These are phyloP conservation scores for Kuraishia borneana DNA, from an alignment of 805 yeast genomes.

Conservation along the genomic window DNA sequence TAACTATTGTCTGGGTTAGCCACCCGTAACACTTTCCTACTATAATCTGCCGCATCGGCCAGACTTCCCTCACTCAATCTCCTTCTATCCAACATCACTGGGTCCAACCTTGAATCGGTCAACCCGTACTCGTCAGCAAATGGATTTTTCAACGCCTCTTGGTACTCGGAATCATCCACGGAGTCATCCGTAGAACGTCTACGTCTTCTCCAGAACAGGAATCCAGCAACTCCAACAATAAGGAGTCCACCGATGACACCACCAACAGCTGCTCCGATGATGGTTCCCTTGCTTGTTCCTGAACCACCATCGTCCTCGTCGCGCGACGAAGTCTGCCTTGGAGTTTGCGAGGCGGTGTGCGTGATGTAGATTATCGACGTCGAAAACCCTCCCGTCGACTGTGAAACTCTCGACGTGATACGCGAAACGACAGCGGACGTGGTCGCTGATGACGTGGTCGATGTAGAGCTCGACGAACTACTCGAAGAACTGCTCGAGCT, in stretches of 20 bases:
- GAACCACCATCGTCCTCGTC: slow-evolving; percentile 1
- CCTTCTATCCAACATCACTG: slow-evolving; percentile 72
- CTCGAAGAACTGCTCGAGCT: slow-evolving; percentile 12
- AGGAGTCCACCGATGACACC: slow-evolving; percentile 19
- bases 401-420: slow-evolving; percentile 5
- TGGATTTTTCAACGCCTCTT: slow-evolving; percentile 54
- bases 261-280: slow-evolving; percentile 29
- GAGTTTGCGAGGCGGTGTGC: slow-evolving; percentile 11
- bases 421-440: slow-evolving; percentile 4
- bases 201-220: slow-evolving; percentile 24
- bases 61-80: slow-evolving; percentile 77
- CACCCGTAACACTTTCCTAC: slow-evolving; percentile 71
- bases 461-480: slow-evolving; percentile 18
- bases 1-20: slow-evolving; percentile 69
- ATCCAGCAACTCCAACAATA: slow-evolving; percentile 15
- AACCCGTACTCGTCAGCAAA: slow-evolving; percentile 38
- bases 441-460: slow-evolving; percentile 2
- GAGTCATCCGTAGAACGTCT: slow-evolving; percentile 23
- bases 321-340: slow-evolving; percentile 13
- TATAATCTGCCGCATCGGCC: slow-evolving; percentile 77
- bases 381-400: slow-evolving; percentile 3
- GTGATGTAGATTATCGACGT: slow-evolving; percentile 7
- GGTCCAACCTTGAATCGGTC: slow-evolving; percentile 58
- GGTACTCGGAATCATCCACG: slow-evolving; percentile 45
- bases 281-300: slow-evolving; percentile 18